phyloP scores from a whole-genome alignment of 257 asterid species.

The Coffea eugenioides region DNA sequence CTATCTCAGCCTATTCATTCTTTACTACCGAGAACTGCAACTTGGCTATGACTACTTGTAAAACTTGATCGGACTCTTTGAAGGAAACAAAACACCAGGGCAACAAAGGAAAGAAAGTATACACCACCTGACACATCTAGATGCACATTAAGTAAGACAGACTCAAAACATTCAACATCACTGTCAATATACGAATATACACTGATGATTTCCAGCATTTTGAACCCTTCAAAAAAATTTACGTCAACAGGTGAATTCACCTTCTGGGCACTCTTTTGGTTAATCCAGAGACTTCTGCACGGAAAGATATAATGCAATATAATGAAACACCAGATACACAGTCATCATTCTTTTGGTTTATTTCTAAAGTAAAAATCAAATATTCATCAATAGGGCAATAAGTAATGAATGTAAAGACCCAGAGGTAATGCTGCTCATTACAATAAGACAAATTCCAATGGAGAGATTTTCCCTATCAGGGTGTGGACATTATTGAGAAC shows the following conservation, averaged over 20 bases:
- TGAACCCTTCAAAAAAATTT: slow-evolving; percentile 34
- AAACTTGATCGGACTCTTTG: slow-evolving; percentile 16
- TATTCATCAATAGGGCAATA: background rate
- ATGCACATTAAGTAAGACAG: background rate
- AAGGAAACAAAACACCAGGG: slow-evolving; percentile 14
- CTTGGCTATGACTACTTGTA: slow-evolving; percentile 18
- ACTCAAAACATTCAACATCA: slow-evolving; percentile 15
- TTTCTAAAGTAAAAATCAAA: background rate
- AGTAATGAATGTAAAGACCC: background rate
- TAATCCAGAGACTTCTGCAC: slow-evolving; percentile 63
- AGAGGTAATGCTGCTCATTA: background rate
- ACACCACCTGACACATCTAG: slow-evolving; percentile 14
- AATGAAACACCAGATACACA: slow-evolving; percentile 14
- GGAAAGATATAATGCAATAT: slow-evolving; percentile 34
- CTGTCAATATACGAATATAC: slow-evolving; percentile 15
- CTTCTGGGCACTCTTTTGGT: slow-evolving; percentile 55
- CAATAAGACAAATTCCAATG: background rate
- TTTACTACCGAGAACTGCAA: slow-evolving; percentile 22
- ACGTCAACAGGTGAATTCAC: slow-evolving; percentile 51
- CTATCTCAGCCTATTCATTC: slow-evolving; percentile 24
- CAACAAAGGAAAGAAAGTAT: background rate
- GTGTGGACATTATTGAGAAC: background rate
- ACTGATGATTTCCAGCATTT: slow-evolving; percentile 26
- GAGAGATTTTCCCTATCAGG: background rate
- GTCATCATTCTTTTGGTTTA: background rate